Conservation (phyloP, 306 rosid species). For the Vigna unguiculata region DNA sequence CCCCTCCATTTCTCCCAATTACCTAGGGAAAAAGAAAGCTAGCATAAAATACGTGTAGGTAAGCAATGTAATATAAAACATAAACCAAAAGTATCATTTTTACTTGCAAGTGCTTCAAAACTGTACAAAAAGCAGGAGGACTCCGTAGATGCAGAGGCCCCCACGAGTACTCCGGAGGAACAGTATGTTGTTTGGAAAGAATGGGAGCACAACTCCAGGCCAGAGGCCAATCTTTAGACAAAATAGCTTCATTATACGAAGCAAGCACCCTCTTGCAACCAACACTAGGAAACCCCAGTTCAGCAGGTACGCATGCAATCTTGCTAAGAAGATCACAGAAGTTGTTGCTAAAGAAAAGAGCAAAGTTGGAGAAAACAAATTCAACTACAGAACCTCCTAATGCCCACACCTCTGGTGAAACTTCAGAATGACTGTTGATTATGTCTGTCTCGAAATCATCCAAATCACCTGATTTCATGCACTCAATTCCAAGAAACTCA, state of each 20-base stretch:
- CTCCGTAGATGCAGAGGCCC: slow-evolving; percentile 83
- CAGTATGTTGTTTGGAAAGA: slow-evolving; percentile 66
- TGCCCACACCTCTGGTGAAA: slow-evolving; percentile 83
- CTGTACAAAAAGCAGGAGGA: slow-evolving; percentile 83
- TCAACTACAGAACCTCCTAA: slow-evolving; percentile 92
- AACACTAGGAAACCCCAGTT: slow-evolving; percentile 83
- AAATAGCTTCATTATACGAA: slow-evolving; percentile 83
- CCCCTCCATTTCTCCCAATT: slow-evolving; percentile 90
- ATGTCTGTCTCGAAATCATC: slow-evolving; percentile 78
- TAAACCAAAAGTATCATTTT: slow-evolving; percentile 34
- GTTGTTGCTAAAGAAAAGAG: slow-evolving; percentile 80
- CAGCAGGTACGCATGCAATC: slow-evolving; percentile 89
- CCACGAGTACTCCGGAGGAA: slow-evolving; percentile 96
- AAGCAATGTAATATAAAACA: slow-evolving; percentile 33
- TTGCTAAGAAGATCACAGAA: slow-evolving; percentile 89
- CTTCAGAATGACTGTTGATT: slow-evolving; percentile 59
- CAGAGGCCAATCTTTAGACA: slow-evolving; percentile 91
- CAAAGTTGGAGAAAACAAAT: slow-evolving; percentile 84
- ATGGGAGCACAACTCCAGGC: slow-evolving; percentile 98
- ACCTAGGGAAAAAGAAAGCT: slow-evolving; percentile 55
- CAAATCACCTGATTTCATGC: slow-evolving; percentile 67
- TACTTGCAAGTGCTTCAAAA: slow-evolving; percentile 93
- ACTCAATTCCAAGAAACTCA: slow-evolving; percentile 87
- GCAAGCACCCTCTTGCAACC: slow-evolving; percentile 89
- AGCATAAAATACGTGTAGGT: slow-evolving; percentile 37